Base-by-base conservation (phyloP, 2,329 filamentous ascomycete species). In the Tricladium varicosporioides region DNA sequence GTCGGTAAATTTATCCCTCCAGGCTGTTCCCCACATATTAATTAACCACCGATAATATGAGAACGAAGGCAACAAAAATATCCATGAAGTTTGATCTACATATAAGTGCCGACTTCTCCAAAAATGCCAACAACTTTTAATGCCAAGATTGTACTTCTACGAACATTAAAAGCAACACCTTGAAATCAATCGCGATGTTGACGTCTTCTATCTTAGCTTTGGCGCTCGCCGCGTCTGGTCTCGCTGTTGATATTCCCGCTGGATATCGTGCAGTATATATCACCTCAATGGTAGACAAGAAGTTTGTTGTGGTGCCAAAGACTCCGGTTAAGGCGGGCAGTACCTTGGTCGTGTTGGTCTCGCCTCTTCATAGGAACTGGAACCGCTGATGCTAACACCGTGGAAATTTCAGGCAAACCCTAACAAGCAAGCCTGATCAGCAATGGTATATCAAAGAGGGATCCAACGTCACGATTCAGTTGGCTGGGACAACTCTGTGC, bases 401-500 rank as follows among this genome's bases (percentile, higher is more conserved):
- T 22, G 44, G 15, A 14, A 16, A 16, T 14, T 45, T 10, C 44
- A 63, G 61, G 2, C 55, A 63, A 19, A 61, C 53, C 10, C 49
- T 55, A 5, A 51, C 31, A 11, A 59, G 48, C 11, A 63, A 53
- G 16, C 44, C 57, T 4, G 55, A 53, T 3, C 59, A 63, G 31
- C 59, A 61, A 45, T 63, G 61, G 61, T 61, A 61, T 51, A 43
- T 63, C 40, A 60, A 60, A 46, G 53, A 53, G n/a, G 61, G 61
- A 27, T 27, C 22, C 5, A 61, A 60, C 48, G 51, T 44, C 7
- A 51, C 52, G 2, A 61, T 63, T 43, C 59, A 59, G 32, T 45
- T 59, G 42, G 57, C 56, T 9, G 48, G 44, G 18, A 55, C 55
- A 1, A 60, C 53, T 0, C 51, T 60, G 9, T 63, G 61, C 27